A percentile compares a stretch with the other conserved stretches of the same genome.
Evolutionary conservation across 169 alveolate genomes (phyloP).

Genomic region (Theileria luwenshuni): DNA sequence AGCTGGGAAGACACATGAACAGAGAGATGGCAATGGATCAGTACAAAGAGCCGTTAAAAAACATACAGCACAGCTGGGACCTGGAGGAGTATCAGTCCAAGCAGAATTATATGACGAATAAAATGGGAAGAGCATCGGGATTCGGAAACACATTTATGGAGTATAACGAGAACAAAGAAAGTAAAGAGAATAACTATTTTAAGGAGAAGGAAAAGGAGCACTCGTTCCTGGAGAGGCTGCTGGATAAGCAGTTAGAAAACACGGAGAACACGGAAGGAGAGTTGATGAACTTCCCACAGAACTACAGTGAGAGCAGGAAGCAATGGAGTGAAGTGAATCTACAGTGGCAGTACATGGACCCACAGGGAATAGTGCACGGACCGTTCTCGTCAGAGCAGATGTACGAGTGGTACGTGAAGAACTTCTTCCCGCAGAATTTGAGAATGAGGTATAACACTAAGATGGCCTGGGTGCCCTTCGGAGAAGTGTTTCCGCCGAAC

Average conservation of each 20-base stretch:
- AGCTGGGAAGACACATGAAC: background rate
- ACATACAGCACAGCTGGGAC: background rate
- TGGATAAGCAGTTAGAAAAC: conserved; percentile 61
- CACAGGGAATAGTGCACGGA: conserved; percentile 77
- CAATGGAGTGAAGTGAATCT: conserved; percentile 21
- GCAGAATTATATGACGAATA: background rate
- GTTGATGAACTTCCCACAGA: background rate
- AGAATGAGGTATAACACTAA: conserved; percentile 69
- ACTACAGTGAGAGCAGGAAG: background rate
- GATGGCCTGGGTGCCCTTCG: conserved; percentile 78
- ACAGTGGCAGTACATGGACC: conserved; percentile 80
- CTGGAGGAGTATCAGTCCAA: background rate
- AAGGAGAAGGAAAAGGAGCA: background rate
- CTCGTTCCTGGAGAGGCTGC: conserved; percentile 56
- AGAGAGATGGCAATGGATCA: background rate
- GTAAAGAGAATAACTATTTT: background rate
- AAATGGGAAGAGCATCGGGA: background rate
- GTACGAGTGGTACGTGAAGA: conserved; percentile 76
- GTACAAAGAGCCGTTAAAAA: background rate
- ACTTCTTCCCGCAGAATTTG: conserved; percentile 73
- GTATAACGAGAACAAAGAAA: background rate
- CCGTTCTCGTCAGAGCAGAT: conserved; percentile 77
- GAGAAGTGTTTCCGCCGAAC: conserved; percentile 71
- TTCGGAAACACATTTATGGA: background rate
- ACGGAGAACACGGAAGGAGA: conserved; percentile 1